Percentiles rank a stretch among this genome's conserved stretches.
Conservation (phyloP, 495 filamentous ascomycete species). For the Neurospora sublineolata region DNA sequence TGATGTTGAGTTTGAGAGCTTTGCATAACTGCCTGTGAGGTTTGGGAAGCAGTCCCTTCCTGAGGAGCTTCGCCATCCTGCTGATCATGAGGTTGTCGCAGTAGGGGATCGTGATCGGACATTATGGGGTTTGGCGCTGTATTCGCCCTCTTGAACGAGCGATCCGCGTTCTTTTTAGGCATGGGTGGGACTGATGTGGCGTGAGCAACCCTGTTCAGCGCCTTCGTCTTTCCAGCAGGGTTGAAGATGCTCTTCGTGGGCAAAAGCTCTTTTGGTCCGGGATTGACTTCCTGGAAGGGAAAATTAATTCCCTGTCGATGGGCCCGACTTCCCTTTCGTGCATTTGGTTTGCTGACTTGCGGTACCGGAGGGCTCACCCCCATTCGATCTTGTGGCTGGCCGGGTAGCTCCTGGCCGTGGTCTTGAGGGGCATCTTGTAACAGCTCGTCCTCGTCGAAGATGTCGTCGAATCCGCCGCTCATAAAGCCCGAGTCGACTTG, state of each 20-base stretch:
- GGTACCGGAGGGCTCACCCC: constrained; percentile 4
- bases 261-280: constrained; percentile 31
- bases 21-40: neutral
- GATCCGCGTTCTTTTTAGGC: constrained; percentile 7
- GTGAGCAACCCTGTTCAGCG: constrained; percentile 11
- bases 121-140: constrained; percentile 14
- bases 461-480: constrained; percentile 58
- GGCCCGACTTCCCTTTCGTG: constrained; percentile 4
- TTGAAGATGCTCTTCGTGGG: constrained; percentile 37
- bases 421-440: constrained; percentile 11
- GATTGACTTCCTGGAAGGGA: constrained; percentile 30
- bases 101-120: constrained; percentile 4
- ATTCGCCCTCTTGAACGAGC: constrained; percentile 15
- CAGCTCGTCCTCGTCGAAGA: constrained; percentile 30
- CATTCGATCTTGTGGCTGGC: constrained; percentile 1
- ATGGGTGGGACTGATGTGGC: constrained; percentile 1
- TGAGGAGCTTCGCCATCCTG: neutral
- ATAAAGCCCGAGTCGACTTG: constrained; percentile 69
- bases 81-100: constrained; percentile 1
- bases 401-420: constrained; percentile 10
- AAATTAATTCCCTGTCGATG: constrained; percentile 15
- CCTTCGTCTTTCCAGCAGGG: constrained; percentile 18
- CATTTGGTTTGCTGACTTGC: constrained; percentile 3
- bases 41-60: neutral
- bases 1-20: neutral